A percentile compares a stretch with the other conserved stretches of the same genome.
Conservation (phyloP, 805 yeast genomes). For the Maudiozyma turicensis region DNA sequence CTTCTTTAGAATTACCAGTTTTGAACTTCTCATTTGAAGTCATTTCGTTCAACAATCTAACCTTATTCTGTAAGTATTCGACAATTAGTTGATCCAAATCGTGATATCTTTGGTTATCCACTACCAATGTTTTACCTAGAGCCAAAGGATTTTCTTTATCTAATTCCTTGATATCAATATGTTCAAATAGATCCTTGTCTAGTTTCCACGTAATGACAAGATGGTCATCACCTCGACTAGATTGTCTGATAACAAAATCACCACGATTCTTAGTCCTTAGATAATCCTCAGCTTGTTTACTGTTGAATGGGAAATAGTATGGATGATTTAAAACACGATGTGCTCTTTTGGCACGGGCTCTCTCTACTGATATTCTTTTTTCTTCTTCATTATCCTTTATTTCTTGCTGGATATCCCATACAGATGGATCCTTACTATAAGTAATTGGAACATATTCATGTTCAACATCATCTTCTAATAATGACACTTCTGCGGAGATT, state of each 20-base stretch:
- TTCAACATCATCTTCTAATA: conserved; percentile 55
- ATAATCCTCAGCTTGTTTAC: conserved; percentile 85
- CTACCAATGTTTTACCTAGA: conserved; percentile 48
- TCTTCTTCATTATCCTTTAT: conserved; percentile 52
- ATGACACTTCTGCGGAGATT: conserved; percentile 64
- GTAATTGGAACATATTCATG: conserved; percentile 35
- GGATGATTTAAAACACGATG: conserved; percentile 83
- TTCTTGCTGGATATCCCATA: conserved; percentile 79
- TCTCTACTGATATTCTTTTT: conserved; percentile 41
- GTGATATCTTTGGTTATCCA: conserved; percentile 61
- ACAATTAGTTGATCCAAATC: conserved; percentile 92
- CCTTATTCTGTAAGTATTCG: conserved; percentile 75
- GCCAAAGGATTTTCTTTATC: conserved; percentile 54
- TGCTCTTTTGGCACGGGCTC: conserved; percentile 55
- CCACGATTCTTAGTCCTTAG: conserved; percentile 86
- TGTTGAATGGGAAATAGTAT: conserved; percentile 71
- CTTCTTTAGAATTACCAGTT: conserved; percentile 64
- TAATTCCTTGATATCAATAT: conserved; percentile 73
- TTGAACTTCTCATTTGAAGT: conserved; percentile 81
- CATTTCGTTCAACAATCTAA: conserved; percentile 76
- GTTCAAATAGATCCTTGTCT: conserved; percentile 83
- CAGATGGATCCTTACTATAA: conserved; percentile 42
- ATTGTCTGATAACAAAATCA: conserved; percentile 88
- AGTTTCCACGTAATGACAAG: conserved; percentile 95
- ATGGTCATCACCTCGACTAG: conserved; percentile 80